Percentiles rank a stretch among this genome's conserved stretches.
phyloP scores from a whole-genome alignment of 2,329 filamentous ascomycete genomes.

The Ascochyta viciae-villosae region DNA sequence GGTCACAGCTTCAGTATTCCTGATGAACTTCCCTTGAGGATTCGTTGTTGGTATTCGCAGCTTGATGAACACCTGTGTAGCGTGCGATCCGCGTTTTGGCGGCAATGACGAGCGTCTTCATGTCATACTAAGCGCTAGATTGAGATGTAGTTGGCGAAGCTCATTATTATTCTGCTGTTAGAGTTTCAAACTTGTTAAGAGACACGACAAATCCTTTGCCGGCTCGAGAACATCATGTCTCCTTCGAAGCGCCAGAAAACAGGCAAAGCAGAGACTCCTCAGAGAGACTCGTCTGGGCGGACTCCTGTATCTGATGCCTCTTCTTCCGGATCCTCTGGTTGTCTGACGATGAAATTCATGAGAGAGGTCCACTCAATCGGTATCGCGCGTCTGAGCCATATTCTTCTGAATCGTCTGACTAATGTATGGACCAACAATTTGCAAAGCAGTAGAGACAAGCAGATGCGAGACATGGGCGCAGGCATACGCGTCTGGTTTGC shows the following conservation, averaged over 20 bases:
- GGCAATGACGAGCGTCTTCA: background rate
- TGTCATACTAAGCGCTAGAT: background rate
- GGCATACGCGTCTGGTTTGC: background rate
- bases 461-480: background rate
- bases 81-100: conserved; percentile 1
- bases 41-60: background rate
- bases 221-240: background rate
- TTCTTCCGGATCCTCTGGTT: background rate
- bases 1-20: background rate
- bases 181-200: background rate
- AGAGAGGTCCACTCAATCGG: no score
- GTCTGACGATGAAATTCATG: no score
- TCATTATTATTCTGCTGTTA: background rate
- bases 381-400: no score
- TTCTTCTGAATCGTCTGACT: no score
- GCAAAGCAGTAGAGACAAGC: background rate
- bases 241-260: background rate
- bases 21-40: background rate
- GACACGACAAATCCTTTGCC: background rate
- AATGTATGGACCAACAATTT: no score
- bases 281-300: background rate
- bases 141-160: background rate
- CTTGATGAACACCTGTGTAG: background rate
- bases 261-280: background rate
- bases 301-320: no score